Evolutionary conservation across 148 eudicot genomes (phyloP).

Genomic region (Silene conica): DNA sequence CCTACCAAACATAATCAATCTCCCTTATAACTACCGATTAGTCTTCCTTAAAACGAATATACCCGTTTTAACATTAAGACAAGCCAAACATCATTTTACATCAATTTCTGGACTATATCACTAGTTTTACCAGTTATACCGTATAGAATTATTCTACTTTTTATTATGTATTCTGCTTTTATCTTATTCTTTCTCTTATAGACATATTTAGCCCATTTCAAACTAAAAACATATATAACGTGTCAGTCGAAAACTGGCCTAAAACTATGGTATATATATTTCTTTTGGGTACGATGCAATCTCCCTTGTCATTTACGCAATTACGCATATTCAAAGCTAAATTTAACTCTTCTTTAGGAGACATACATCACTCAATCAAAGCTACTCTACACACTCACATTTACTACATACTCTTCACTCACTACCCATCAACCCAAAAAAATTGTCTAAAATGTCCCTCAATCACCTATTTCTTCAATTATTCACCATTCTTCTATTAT

Average conservation of each 20-base stretch:
- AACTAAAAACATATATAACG: too few species aligned
- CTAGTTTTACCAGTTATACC: too few species aligned
- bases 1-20: slow-evolving; percentile 5
- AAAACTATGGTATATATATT: too few species aligned
- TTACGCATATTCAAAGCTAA: neutral
- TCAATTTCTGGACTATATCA: too few species aligned
- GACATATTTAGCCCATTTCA: too few species aligned
- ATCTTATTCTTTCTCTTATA: too few species aligned
- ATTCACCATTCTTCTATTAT: neutral
- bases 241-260: too few species aligned
- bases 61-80: too few species aligned
- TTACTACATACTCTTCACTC: neutral
- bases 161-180: too few species aligned
- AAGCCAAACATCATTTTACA: too few species aligned
- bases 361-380: slow-evolving; percentile 9
- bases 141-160: too few species aligned
- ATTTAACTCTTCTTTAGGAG: neutral
- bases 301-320: neutral
- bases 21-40: neutral
- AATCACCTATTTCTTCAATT: neutral
- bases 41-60: too few species aligned
- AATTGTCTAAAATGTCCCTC: neutral
- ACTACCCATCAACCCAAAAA: neutral
- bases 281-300: neutral
- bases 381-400: neutral